These are phyloP conservation scores for Paulownia fortunei DNA, from an alignment of 257 asterid genomes.

Conservation along the genomic window DNA sequence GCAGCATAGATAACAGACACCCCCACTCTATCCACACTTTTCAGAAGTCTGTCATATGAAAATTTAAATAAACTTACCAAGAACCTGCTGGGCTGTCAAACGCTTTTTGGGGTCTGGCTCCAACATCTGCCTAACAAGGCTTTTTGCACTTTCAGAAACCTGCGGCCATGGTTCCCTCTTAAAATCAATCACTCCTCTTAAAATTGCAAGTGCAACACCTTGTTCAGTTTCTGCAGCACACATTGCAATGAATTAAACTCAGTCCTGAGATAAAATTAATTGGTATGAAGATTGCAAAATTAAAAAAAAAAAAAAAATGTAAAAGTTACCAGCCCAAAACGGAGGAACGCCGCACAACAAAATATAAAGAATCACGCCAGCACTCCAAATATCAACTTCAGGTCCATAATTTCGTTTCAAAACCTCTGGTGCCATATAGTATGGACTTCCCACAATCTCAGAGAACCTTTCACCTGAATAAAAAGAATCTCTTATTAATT, in stretches of 20 bases:
- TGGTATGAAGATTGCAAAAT: not conserved
- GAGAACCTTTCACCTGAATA: slow-evolving; percentile 72
- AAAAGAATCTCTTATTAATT: not conserved
- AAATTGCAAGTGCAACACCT: slow-evolving; percentile 92
- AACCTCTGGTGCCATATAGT: slow-evolving; percentile 96
- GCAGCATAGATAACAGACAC: slow-evolving; percentile 28
- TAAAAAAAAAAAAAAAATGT: not conserved
- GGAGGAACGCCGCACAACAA: slow-evolving; percentile 97
- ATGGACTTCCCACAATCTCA: slow-evolving; percentile 96
- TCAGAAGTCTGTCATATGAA: not conserved
- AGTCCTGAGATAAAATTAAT: not conserved
- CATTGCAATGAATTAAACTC: slow-evolving; percentile 12
- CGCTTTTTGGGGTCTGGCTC: slow-evolving; percentile 85
- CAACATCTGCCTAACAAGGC: slow-evolving; percentile 85
- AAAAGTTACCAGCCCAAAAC: slow-evolving; percentile 87
- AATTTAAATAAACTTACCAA: slow-evolving; percentile 61
- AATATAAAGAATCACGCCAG: slow-evolving; percentile 92
- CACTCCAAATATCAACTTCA: slow-evolving; percentile 94
- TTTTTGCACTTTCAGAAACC: slow-evolving; percentile 81
- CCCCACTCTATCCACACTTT: slow-evolving; percentile 36
- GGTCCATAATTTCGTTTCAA: slow-evolving; percentile 88
- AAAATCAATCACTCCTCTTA: slow-evolving; percentile 83
- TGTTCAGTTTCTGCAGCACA: slow-evolving; percentile 78
- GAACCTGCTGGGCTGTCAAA: slow-evolving; percentile 91
- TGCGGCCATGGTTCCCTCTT: slow-evolving; percentile 99